Evolutionary conservation across 116 monocot genomes (phyloP).

Genomic region (Trichopus zeylanicus): DNA sequence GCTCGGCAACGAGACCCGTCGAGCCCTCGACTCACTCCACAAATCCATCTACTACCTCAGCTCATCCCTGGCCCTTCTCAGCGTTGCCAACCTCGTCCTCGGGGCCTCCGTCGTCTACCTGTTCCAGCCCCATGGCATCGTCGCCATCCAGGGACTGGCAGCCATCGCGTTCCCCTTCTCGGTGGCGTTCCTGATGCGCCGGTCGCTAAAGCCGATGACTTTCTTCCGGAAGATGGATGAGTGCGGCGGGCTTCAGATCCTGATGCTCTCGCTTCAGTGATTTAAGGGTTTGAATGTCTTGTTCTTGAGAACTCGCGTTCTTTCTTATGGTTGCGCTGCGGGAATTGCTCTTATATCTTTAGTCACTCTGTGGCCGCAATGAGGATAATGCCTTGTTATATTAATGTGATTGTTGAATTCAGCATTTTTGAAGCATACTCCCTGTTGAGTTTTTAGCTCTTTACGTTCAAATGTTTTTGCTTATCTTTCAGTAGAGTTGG

Average conservation of each 20-base stretch:
- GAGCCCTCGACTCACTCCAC: constrained; percentile 42
- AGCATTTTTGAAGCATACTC: neutral
- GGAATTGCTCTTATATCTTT: constrained; percentile 23
- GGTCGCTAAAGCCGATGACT: constrained; percentile 55
- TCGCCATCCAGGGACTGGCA: constrained; percentile 41
- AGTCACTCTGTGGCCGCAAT: neutral
- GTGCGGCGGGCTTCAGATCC: constrained; percentile 79
- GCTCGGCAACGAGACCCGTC: constrained; percentile 87
- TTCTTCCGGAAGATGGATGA: constrained; percentile 96
- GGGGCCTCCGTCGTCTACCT: constrained; percentile 65
- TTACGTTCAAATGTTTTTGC: no score
- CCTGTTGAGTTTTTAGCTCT: no score
- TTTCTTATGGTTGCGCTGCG: constrained; percentile 39
- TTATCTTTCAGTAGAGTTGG: no score
- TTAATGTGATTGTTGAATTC: neutral
- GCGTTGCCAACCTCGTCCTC: constrained; percentile 63
- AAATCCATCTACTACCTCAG: constrained; percentile 57
- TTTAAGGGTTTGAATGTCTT: constrained; percentile 50
- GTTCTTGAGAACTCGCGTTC: constrained; percentile 50
- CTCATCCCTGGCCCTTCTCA: constrained; percentile 51
- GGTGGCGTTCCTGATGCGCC: constrained; percentile 60
- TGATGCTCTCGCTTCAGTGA: constrained; percentile 65
- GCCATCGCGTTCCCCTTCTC: constrained; percentile 78
- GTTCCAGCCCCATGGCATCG: constrained; percentile 19
- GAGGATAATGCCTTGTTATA: no score